Evolutionary conservation across 306 rosid species (phyloP).

Genomic region (Lathyrus sativus): DNA sequence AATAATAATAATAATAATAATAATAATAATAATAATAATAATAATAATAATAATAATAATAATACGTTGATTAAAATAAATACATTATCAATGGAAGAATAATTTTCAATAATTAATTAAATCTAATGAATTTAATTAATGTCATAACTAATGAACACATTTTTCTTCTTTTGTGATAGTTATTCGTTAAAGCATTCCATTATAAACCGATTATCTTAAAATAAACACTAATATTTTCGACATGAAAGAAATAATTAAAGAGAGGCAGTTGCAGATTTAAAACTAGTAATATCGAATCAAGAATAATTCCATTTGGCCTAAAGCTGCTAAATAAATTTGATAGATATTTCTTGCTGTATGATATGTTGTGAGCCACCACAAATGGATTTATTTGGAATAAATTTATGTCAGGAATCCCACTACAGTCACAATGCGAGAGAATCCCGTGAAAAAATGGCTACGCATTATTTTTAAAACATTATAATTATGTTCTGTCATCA

Average conservation of each 20-base stretch:
- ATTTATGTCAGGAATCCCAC: conserved; percentile 33
- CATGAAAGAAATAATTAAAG: background rate
- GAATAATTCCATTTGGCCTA: conserved; percentile 23
- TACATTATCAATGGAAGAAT: no score
- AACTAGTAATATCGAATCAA: background rate
- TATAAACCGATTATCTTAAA: no score
- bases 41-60: no score
- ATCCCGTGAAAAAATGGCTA: background rate
- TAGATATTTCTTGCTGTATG: background rate
- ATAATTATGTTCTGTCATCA: conserved; percentile 9
- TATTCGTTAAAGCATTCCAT: no score
- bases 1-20: no score
- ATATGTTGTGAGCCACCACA: conserved; percentile 19
- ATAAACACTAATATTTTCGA: background rate
- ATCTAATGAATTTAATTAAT: no score
- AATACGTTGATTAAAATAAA: no score
- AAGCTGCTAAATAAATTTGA: conserved; percentile 32
- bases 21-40: no score
- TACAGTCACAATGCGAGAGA: conserved; percentile 14
- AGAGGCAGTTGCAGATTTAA: conserved; percentile 10
- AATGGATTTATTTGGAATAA: conserved; percentile 23
- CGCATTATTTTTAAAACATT: no score
- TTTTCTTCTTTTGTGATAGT: no score
- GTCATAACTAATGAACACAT: no score
- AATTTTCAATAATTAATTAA: no score